Evolutionary conservation across 2,329 filamentous ascomycete genomes (phyloP), one percentile per base, ranked within the genome.

Genomic region (Nemania sp.): DNA sequence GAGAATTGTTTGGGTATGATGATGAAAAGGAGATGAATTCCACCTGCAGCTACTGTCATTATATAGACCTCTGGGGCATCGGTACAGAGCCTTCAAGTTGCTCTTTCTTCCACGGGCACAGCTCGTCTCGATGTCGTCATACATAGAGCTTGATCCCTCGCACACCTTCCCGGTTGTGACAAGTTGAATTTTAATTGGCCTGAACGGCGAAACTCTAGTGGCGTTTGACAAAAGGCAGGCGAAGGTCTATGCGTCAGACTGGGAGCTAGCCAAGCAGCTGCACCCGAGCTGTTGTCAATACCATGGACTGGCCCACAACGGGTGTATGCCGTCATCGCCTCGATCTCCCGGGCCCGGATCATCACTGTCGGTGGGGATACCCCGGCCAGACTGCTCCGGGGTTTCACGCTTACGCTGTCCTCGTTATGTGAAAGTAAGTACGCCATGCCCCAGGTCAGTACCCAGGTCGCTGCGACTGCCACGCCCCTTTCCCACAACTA

Each of bases 281-380:
- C 35, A 20, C 37, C 6, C 53, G 45, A 34, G 40, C 29, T 48
- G 40, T 3, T n/a, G 39, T 42, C 18, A 34, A 32, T 18, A 11
- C 39, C 32, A n/a, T 15, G 11, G 9, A 17, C 18, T 7, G 17
- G 17, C 29, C 21, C 20, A 37, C n/a, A 32, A 47, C 52, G 45
- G 54, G 13, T 57, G 39, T 21, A 62, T 59, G 55, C 54, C 59
- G 62, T 62, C 59, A 64, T 64, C 42, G 21, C 25, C 39, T 57
- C 35, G 11, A n/a, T 12, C 35, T 39, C 46, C 42, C 37, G 17
- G 25, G 39, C 25, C 21, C 12, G 47, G 59, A 42, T 43, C 48
- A 59, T 56, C 20, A 13, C 48, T 25, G 37, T 50, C 49, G 43
- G 29, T 46, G 45, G 52, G 17, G 29, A 32, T 25, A 29, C 48